These are phyloP conservation scores for Lepidium didymum DNA, from an alignment of 345 rosid genomes.

Conservation along the genomic window DNA sequence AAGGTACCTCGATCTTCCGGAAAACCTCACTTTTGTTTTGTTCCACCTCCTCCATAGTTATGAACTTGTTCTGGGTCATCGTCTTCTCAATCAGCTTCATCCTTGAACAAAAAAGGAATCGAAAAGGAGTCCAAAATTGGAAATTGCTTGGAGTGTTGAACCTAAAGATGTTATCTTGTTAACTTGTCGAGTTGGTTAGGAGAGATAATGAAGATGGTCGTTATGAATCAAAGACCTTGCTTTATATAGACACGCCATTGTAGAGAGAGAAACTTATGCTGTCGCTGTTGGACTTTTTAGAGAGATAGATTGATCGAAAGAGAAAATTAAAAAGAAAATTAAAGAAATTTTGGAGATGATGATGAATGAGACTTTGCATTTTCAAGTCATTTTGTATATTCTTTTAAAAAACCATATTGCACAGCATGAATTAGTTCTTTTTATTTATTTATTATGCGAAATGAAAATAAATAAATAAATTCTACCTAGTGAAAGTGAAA, in stretches of 20 bases:
- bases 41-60: neutral
- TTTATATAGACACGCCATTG: conserved; percentile 32
- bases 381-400: neutral
- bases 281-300: conserved; percentile 28
- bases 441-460: neutral
- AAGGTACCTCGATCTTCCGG: conserved; percentile 43
- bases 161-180: neutral
- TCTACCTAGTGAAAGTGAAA: neutral
- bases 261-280: conserved; percentile 21
- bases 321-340: neutral
- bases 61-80: conserved; percentile 15
- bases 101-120: neutral
- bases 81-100: conserved; percentile 29
- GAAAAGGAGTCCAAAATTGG: neutral
- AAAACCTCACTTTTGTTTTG: conserved; percentile 11
- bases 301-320: neutral
- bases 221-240: conserved; percentile 23
- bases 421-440: neutral
- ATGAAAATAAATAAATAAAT: neutral
- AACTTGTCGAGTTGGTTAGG: neutral
- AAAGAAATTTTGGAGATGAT: neutral
- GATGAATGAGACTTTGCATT: conserved; percentile 18
- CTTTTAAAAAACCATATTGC: no score
- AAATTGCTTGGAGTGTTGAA: neutral
- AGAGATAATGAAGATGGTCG: conserved; percentile 24